A percentile compares a stretch with the other conserved stretches of the same genome.
phyloP scores from a whole-genome alignment of 371 early-diverging fungal species.

The Cokeromyces recurvatus region DNA sequence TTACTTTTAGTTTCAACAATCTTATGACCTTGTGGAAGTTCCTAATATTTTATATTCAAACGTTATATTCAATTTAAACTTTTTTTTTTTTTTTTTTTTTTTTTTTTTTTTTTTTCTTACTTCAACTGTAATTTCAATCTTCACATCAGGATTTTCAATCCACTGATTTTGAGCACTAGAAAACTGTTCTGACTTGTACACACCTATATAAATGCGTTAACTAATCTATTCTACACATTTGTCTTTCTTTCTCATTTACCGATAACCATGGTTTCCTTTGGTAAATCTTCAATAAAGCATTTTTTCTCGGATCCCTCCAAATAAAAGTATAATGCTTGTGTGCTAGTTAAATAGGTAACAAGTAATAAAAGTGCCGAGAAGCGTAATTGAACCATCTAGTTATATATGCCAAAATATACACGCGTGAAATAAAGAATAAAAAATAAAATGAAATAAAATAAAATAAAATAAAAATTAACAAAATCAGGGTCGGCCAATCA shows the following conservation, averaged over 20 bases:
- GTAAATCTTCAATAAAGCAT: conserved; percentile 95
- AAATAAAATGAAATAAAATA: too few relatives aligned
- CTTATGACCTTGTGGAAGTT: conserved; percentile 50
- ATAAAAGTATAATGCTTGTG: conserved; percentile 82
- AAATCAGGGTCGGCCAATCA: too few relatives aligned
- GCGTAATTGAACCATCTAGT: too few relatives aligned
- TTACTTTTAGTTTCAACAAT: conserved; percentile 72
- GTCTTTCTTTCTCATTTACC: conserved; percentile 36
- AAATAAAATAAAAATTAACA: too few relatives aligned
- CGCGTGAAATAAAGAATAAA: too few relatives aligned
- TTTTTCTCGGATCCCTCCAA: conserved; percentile 81
- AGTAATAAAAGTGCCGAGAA: conserved; percentile 9
- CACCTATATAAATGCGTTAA: conserved; percentile 44
- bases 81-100: too few relatives aligned
- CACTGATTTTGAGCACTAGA: conserved; percentile 59
- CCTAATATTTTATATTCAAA: conserved; percentile 25
- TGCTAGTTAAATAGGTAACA: conserved; percentile 15
- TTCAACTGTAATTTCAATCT: conserved; percentile 77
- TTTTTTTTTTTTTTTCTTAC: conserved; percentile 35
- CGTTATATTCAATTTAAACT: neutral
- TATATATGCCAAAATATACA: too few relatives aligned
- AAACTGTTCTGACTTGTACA: conserved; percentile 80
- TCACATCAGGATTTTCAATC: conserved; percentile 60
- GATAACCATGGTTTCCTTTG: conserved; percentile 82
- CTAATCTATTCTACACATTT: too few relatives aligned